Conservation (phyloP, 176 grass and related monocot species). For the Oryza australiensis region DNA sequence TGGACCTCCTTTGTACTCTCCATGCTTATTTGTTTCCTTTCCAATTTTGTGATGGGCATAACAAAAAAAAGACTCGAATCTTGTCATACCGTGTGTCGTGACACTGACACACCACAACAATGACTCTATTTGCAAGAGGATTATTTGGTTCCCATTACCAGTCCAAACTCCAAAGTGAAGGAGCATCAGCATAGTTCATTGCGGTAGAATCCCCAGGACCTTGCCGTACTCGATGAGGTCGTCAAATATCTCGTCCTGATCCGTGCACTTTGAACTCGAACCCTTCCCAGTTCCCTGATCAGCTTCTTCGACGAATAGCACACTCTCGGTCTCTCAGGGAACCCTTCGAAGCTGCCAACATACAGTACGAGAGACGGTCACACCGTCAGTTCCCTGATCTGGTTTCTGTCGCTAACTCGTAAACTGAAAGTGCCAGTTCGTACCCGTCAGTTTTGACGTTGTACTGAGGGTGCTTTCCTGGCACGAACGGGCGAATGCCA, state of each 20-base stretch:
- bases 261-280: slow-evolving; percentile 46
- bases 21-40: no score
- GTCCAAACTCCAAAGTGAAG: neutral
- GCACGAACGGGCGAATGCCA: slow-evolving; percentile 44
- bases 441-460: slow-evolving; percentile 31
- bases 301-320: slow-evolving; percentile 47
- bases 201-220: slow-evolving; percentile 41
- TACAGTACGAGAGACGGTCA: neutral
- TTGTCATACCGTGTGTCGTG: no score
- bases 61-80: no score
- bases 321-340: neutral
- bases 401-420: no score
- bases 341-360: slow-evolving; percentile 19
- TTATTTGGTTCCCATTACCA: neutral
- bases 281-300: neutral
- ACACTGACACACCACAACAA: no score
- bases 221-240: slow-evolving; percentile 49
- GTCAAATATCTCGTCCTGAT: slow-evolving; percentile 43
- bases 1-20: no score
- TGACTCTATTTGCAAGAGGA: neutral
- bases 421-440: neutral
- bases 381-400: no score
- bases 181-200: neutral
- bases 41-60: no score
- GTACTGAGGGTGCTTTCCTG: slow-evolving; percentile 55